phyloP scores from a whole-genome alignment of 805 yeast species.

The Pichia exigua region DNA sequence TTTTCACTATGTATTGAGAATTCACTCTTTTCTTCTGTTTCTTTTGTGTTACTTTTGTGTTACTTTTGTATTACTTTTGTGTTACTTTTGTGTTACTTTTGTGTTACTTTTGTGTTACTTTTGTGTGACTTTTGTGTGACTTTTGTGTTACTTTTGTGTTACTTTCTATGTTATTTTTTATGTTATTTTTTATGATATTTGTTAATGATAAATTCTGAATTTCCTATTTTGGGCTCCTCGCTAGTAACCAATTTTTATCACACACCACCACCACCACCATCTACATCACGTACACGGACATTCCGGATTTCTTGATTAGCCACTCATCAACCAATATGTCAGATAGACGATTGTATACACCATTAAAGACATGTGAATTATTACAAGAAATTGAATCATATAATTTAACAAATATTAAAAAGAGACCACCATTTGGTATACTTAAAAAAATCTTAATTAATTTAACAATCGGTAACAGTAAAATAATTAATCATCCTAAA shows the following conservation, averaged over 20 bases:
- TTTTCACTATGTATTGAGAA: no score
- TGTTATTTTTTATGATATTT: no score
- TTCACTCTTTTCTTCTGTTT: not conserved
- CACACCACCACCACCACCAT: no score
- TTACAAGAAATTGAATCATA: constrained; percentile 21
- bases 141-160: no score
- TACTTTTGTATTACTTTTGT: no score
- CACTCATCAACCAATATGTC: not conserved
- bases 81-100: no score
- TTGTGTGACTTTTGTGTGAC: no score
- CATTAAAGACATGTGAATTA: constrained; percentile 25
- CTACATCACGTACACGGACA: not conserved
- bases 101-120: not conserved
- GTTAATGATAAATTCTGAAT: not conserved
- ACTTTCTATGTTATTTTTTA: no score
- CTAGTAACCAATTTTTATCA: not conserved
- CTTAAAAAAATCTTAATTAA: constrained; percentile 75
- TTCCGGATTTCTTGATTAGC: not conserved
- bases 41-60: not conserved
- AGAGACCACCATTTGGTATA: constrained; percentile 31
- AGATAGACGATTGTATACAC: not conserved
- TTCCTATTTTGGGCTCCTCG: not conserved
- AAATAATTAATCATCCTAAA: constrained; percentile 40
- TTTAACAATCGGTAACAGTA: constrained; percentile 73
- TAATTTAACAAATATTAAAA: constrained; percentile 27